These are phyloP conservation scores for Tagetes erecta DNA, from an alignment of 129 eudicot genomes.

Conservation along the genomic window DNA sequence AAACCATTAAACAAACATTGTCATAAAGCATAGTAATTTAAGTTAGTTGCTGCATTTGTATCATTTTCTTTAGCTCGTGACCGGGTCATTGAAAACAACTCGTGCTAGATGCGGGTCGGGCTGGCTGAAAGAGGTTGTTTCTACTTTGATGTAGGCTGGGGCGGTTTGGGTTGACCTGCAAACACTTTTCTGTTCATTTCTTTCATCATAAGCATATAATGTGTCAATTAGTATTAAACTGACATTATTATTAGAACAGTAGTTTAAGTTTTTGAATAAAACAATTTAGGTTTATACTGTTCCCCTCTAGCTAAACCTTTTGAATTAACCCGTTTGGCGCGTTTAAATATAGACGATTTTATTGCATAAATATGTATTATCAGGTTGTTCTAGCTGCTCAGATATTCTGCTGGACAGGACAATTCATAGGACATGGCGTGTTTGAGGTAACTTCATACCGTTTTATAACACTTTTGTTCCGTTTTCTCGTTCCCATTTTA, in stretches of 20 bases:
- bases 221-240: background rate
- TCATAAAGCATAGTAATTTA: too few species aligned
- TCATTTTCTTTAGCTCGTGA: background rate
- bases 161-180: background rate
- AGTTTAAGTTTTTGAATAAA: background rate
- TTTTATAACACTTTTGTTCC: background rate
- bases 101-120: background rate
- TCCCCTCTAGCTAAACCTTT: background rate
- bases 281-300: background rate
- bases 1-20: too few species aligned
- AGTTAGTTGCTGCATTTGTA: background rate
- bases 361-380: conserved; percentile 2
- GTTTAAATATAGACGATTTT: background rate
- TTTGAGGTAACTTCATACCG: conserved; percentile 63
- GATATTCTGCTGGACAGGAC: conserved; percentile 78
- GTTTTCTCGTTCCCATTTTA: background rate
- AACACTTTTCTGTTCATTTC: background rate
- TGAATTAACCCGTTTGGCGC: background rate
- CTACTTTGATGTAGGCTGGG: background rate
- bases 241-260: background rate
- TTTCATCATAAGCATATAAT: background rate
- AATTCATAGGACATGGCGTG: conserved; percentile 89
- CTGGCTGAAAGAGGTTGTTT: background rate
- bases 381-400: conserved; percentile 91
- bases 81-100: background rate